A percentile compares a stretch with the other conserved stretches of the same genome.
These are phyloP conservation scores for Thelephora aurantiotincta DNA, from an alignment of 768 basidiomycete species.

Conservation along the genomic window DNA sequence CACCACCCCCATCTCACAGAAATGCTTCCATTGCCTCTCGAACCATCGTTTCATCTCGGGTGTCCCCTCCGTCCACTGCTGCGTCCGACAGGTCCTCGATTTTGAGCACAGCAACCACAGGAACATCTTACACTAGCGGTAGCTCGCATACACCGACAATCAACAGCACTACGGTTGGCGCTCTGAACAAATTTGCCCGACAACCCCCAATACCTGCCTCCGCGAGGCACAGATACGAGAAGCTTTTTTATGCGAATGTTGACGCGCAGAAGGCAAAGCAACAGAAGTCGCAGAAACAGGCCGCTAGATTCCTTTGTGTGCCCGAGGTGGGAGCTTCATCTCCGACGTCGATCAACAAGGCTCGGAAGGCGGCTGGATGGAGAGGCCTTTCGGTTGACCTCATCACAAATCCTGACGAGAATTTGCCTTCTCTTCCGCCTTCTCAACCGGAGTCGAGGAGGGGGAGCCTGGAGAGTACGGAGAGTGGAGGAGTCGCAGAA, in stretches of 20 bases:
- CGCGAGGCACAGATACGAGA: constrained; percentile 53
- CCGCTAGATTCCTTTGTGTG: too few species aligned
- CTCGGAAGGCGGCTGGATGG: constrained; percentile 58
- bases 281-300: not conserved
- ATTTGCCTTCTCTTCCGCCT: not conserved
- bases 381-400: constrained; percentile 57
- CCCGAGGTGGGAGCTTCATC: constrained; percentile 4
- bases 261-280: constrained; percentile 24
- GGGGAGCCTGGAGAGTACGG: not conserved
- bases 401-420: constrained; percentile 30
- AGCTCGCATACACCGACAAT: not conserved
- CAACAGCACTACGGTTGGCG: constrained; percentile 5
- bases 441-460: not conserved
- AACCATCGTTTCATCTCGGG: constrained; percentile 8
- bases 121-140: constrained; percentile 9
- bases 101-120: constrained; percentile 29
- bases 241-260: constrained; percentile 48
- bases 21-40: constrained; percentile 22
- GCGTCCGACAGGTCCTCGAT: constrained; percentile 54
- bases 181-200: constrained; percentile 24
- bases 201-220: constrained; percentile 55
- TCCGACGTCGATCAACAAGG: constrained; percentile 22
- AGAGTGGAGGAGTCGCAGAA: not conserved
- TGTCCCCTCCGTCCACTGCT: constrained; percentile 2
- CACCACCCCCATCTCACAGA: constrained; percentile 21